Percentiles rank a stretch among this genome's conserved stretches.
These are phyloP conservation scores for Eucalyptus grandis DNA, from an alignment of 345 rosid genomes.

Conservation along the genomic window DNA sequence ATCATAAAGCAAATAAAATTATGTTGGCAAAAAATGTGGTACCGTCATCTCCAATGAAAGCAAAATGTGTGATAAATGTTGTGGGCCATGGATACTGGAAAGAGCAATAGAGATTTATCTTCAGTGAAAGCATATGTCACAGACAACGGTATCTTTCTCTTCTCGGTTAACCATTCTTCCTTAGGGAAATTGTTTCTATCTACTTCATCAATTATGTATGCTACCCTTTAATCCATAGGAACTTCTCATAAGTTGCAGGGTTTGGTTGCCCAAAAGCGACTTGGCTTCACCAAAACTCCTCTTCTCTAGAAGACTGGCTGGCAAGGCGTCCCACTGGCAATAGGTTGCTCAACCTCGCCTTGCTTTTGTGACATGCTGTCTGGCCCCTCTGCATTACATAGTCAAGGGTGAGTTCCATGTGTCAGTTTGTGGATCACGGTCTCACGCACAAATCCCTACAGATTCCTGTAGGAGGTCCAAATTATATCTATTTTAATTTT, in stretches of 20 bases:
- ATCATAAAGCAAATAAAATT: too few relatives aligned
- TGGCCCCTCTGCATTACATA: background rate
- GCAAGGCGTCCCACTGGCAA: background rate
- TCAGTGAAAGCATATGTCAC: background rate
- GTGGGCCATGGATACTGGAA: background rate
- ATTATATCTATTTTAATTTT: too few relatives aligned
- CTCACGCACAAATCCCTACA: too few relatives aligned
- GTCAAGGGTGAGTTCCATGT: too few relatives aligned
- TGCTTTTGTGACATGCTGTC: too few relatives aligned
- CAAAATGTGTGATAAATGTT: background rate
- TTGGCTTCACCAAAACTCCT: background rate
- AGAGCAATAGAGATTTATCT: background rate
- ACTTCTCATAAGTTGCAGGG: background rate
- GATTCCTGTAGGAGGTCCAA: too few relatives aligned
- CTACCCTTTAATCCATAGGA: background rate
- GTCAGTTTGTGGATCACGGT: too few relatives aligned
- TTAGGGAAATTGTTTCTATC: background rate
- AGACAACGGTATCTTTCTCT: background rate
- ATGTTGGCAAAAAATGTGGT: background rate
- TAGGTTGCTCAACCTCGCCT: background rate
- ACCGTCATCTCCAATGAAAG: background rate
- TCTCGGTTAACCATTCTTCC: background rate
- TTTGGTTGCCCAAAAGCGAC: background rate
- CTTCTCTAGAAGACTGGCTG: background rate
- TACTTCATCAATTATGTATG: background rate